Conservation (phyloP, 495 filamentous ascomycete species). For the Elaphomyces granulatus region DNA sequence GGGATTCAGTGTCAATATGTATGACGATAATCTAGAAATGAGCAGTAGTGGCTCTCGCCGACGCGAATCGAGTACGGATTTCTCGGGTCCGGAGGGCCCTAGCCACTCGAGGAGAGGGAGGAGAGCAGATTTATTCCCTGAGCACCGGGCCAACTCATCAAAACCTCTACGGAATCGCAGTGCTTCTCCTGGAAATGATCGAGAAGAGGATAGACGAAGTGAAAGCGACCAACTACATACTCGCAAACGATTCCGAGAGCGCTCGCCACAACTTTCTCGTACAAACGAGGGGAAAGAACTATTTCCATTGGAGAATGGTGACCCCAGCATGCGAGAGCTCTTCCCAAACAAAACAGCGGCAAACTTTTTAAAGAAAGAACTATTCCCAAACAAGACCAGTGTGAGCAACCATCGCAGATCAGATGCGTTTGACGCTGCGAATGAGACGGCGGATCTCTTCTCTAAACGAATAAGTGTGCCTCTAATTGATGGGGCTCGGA, state of each 20-base stretch:
- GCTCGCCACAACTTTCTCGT: slow-evolving; percentile 19
- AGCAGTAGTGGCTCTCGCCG: slow-evolving; percentile 1
- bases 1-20: slow-evolving; percentile 57
- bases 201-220: slow-evolving; percentile 40
- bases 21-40: slow-evolving; percentile 46
- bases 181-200: slow-evolving; percentile 54
- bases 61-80: slow-evolving; percentile 14
- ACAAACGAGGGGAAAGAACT: slow-evolving; percentile 33
- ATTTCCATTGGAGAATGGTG: slow-evolving; percentile 20
- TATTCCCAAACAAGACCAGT: slow-evolving; percentile 47
- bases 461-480: slow-evolving; percentile 39
- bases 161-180: slow-evolving; percentile 46
- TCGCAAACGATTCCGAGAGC: slow-evolving; percentile 30
- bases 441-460: slow-evolving; percentile 46
- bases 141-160: slow-evolving; percentile 15
- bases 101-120: slow-evolving; percentile 16
- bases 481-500: slow-evolving; percentile 30
- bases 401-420: slow-evolving; percentile 46
- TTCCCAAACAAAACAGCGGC: slow-evolving; percentile 35
- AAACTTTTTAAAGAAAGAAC: slow-evolving; percentile 44
- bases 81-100: slow-evolving; percentile 20
- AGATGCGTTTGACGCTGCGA: slow-evolving; percentile 48
- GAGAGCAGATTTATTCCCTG: slow-evolving; percentile 41
- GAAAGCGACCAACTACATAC: slow-evolving; percentile 21
- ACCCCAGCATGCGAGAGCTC: slow-evolving; percentile 22